Percentiles rank a stretch among this genome's conserved stretches.
phyloP scores from a whole-genome alignment of 2,329 filamentous ascomycete species.

The Fusarium miscanthi region DNA sequence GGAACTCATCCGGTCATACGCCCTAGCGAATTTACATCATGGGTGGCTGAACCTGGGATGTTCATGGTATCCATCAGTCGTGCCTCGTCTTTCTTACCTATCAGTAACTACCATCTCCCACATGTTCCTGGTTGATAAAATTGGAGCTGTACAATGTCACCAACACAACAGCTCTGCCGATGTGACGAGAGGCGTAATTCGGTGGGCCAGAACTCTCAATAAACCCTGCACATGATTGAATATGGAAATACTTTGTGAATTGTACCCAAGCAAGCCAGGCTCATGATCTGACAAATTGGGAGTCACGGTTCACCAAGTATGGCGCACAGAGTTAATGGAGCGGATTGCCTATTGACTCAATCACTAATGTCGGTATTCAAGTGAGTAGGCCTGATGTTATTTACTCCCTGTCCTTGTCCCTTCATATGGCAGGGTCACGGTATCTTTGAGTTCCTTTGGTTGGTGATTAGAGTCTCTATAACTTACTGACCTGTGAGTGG shows the following conservation, averaged over 20 bases:
- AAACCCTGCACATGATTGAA: too few relatives aligned
- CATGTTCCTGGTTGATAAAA: neutral
- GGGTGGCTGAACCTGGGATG: neutral
- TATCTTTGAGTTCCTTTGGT: neutral
- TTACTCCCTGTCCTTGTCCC: neutral
- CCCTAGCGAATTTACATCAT: neutral
- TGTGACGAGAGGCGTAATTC: neutral
- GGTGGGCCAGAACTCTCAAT: neutral
- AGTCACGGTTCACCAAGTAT: neutral
- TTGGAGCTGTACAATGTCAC: neutral
- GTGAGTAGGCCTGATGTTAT: too few relatives aligned
- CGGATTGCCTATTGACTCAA: neutral
- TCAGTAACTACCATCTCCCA: neutral
- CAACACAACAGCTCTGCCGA: neutral
- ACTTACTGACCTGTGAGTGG: neutral
- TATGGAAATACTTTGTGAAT: neutral
- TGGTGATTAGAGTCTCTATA: too few relatives aligned
- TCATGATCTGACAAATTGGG: neutral
- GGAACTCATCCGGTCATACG: neutral
- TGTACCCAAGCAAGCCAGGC: neutral
- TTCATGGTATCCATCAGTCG: neutral
- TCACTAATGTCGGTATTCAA: neutral
- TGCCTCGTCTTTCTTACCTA: neutral
- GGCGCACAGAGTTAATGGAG: neutral
- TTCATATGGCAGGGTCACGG: neutral